phyloP scores from a whole-genome alignment of 2,329 filamentous ascomycete genomes.

The Diaporthe citrichinensis region DNA sequence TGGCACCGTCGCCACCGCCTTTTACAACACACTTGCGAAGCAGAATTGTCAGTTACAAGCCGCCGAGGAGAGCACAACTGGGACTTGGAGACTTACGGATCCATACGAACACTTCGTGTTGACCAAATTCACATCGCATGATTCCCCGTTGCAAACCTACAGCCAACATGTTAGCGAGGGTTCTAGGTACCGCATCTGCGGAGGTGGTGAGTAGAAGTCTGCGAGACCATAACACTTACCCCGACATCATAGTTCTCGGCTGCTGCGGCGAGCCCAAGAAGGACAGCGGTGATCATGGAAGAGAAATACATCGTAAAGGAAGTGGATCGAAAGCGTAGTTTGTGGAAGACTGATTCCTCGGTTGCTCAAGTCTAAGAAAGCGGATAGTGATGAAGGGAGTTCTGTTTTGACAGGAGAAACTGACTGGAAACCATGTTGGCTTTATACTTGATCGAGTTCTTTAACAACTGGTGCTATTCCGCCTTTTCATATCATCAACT shows the following conservation, averaged over 20 bases:
- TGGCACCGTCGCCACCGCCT: constrained; percentile 1
- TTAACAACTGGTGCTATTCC: neutral
- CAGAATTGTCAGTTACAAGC: neutral
- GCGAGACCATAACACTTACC: neutral
- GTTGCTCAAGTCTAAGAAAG: neutral
- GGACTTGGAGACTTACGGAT: neutral
- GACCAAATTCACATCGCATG: neutral
- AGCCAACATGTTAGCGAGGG: neutral
- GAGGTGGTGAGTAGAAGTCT: neutral
- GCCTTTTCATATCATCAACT: neutral
- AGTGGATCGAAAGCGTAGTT: neutral
- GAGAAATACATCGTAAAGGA: neutral
- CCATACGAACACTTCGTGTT: neutral
- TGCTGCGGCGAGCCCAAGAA: neutral
- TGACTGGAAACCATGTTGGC: neutral
- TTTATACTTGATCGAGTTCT: neutral
- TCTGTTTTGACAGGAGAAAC: neutral
- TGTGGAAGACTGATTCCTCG: neutral
- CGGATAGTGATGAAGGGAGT: neutral
- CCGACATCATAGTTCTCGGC: neutral
- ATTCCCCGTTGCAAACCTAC: neutral
- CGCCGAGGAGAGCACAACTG: neutral
- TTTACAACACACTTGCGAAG: neutral
- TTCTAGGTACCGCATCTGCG: neutral
- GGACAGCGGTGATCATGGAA: neutral